Evolutionary conservation across 2,329 filamentous ascomycete genomes (phyloP).

Genomic region (Stachybotrys chartarum): DNA sequence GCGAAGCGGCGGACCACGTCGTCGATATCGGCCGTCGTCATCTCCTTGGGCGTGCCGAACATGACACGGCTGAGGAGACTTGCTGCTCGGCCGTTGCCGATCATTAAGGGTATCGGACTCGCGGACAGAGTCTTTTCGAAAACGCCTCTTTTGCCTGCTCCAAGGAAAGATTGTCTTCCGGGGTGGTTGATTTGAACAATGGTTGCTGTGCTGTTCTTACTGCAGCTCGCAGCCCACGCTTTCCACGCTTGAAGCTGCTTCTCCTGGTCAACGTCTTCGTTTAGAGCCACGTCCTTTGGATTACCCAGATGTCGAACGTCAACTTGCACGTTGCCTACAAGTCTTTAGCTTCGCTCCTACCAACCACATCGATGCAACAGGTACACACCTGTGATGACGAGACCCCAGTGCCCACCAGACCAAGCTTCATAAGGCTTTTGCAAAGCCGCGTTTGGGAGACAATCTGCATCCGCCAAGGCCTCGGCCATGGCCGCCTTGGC

Average conservation of each 20-base stretch:
- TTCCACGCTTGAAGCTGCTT: conserved; percentile 22
- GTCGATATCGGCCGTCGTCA: conserved; percentile 47
- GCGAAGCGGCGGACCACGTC: conserved; percentile 45
- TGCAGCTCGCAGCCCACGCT: conserved; percentile 23
- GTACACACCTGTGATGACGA: conserved; percentile 32
- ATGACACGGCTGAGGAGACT: conserved; percentile 21
- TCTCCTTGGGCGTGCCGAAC: conserved; percentile 49
- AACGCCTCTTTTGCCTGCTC: conserved; percentile 26
- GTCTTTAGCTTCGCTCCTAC: background rate
- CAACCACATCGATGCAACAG: background rate
- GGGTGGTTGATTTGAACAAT: conserved; percentile 41
- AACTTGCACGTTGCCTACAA: conserved; percentile 35
- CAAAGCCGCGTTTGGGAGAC: conserved; percentile 35
- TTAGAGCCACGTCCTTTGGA: conserved; percentile 24
- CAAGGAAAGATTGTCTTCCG: conserved; percentile 33
- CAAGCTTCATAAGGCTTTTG: conserved; percentile 42
- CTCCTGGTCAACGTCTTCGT: conserved; percentile 20
- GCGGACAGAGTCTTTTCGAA: conserved; percentile 34
- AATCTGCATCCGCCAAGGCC: conserved; percentile 27
- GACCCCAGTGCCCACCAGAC: conserved; percentile 46
- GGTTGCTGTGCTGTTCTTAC: conserved; percentile 24
- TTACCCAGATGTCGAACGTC: conserved; percentile 28
- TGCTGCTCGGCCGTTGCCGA: conserved; percentile 31
- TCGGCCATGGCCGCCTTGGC: conserved; percentile 45
- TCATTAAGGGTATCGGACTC: conserved; percentile 31